Percentiles rank a stretch among this genome's conserved stretches.
phyloP scores from a whole-genome alignment of 495 filamentous ascomycete species.

The Hypoxylon subgilvum region DNA sequence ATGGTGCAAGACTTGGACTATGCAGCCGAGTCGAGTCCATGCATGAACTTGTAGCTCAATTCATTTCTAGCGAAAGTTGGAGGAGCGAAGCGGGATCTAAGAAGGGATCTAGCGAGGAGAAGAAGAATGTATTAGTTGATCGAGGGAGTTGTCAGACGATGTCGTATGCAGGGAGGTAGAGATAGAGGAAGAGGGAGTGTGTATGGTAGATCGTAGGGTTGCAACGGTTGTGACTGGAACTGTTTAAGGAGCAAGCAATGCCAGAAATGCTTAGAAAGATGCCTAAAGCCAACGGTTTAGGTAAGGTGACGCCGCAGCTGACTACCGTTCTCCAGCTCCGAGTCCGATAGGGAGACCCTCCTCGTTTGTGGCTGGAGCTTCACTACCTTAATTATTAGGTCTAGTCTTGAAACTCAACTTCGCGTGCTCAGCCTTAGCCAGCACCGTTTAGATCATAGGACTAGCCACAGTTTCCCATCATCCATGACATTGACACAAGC shows the following conservation, averaged over 20 bases:
- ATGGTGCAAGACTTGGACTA: conserved; percentile 52
- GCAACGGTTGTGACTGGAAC: neutral
- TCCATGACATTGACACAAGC: too few species aligned
- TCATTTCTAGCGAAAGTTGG: conserved; percentile 34
- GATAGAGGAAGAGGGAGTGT: too few species aligned
- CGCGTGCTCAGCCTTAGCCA: conserved; percentile 8
- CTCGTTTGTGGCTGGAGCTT: conserved; percentile 30
- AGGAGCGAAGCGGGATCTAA: neutral
- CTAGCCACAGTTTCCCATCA: too few species aligned
- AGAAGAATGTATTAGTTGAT: neutral
- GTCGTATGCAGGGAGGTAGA: conserved; percentile 5
- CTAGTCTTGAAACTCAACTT: neutral
- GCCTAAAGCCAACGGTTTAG: too few species aligned
- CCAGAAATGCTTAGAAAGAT: too few species aligned
- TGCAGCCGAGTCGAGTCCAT: conserved; percentile 35
- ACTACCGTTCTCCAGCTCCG: conserved; percentile 23
- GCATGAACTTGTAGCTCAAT: conserved; percentile 34
- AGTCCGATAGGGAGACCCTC: conserved; percentile 7
- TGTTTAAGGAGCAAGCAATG: neutral
- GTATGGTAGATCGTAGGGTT: conserved; percentile 24
- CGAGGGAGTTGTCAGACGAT: conserved; percentile 14
- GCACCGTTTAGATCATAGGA: neutral
- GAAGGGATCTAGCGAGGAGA: neutral
- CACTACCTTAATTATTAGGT: neutral
- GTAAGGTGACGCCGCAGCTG: too few species aligned